Base-by-base conservation (phyloP, 2,329 filamentous ascomycete species). In the Curvularia sp. region DNA sequence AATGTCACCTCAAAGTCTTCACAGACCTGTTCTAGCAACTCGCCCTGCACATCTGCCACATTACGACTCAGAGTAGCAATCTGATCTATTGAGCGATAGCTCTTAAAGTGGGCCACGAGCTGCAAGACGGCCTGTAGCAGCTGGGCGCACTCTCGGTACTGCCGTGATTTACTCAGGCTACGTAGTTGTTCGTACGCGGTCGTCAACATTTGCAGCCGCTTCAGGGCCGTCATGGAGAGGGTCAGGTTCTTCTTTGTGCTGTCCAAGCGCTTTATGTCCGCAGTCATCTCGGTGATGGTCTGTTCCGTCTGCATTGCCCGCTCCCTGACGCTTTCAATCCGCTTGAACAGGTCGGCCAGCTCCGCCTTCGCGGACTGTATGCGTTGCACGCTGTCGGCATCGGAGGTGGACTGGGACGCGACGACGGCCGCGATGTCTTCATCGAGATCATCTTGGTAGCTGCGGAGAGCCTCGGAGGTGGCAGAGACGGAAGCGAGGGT, bases 91-190 rank as follows among this genome's bases (percentile, higher is more conserved):
- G 93, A 97, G 58, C 95, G 85, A 77, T 98, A 99, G 78, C 92
- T 96, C 80, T 97, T 96, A 85, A 99, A 99, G 79, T 99, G 93
- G 66, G 91, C 91, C 91, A 98, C 97, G 46, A 99, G 88, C 84
- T 99, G 95, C 58, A 99, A 86, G 31, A 99, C 95, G 9, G 95
- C 95, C 80, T 97, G 92, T 57, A 99, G 83, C 59, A 99, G 83
- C 70, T 96, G 93, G 15, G 94, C 93, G 74, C 95, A 98, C 76
- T 99, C 95, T 64, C 92, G 85, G 77, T 99, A 99, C 77, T 99
- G 95, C 56, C 94, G 85, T 35, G 90, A 89, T 78, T 91, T 91
- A 65, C 91, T 90, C 66, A 97, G 82, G 2, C 88, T 91, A 58
- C 91, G 86, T 57, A 99, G 84, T 80, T 99, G 95, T 75, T 98